Conservation (phyloP, 2,329 filamentous ascomycete species). For the Ophiostoma quercus region DNA sequence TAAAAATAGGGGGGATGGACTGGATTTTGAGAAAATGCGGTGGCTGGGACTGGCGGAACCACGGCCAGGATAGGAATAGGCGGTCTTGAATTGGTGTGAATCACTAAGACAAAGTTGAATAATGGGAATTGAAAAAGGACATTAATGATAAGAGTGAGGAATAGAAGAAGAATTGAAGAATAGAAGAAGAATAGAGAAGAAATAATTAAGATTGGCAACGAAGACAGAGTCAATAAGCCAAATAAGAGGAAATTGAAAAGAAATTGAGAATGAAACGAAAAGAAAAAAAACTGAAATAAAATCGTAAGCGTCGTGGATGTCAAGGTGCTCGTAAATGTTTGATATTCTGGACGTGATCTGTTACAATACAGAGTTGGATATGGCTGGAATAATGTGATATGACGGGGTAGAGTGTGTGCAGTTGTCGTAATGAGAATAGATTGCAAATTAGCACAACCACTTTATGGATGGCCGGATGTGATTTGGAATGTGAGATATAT, state of each 20-base stretch:
- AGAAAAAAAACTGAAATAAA: neutral
- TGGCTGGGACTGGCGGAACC: slow-evolving; percentile 25
- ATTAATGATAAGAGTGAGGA: neutral
- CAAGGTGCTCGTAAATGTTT: neutral
- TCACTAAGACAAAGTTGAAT: slow-evolving; percentile 10
- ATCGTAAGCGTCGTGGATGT: neutral
- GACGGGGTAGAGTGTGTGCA: neutral
- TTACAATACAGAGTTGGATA: neutral
- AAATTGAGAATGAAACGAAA: neutral
- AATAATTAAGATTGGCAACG: no score
- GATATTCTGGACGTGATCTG: neutral
- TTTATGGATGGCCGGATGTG: neutral
- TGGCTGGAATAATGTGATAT: neutral
- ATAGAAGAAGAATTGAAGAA: neutral
- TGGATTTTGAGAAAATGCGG: slow-evolving; percentile 24
- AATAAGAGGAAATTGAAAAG: neutral
- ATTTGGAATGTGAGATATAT: neutral
- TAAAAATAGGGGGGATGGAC: slow-evolving; percentile 12
- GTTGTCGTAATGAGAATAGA: neutral
- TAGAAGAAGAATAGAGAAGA: neutral
- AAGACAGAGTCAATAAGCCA: neutral
- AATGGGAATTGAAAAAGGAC: neutral
- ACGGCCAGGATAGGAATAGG: slow-evolving; percentile 18
- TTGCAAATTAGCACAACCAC: slow-evolving; percentile 4
- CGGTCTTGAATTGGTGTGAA: slow-evolving; percentile 4